These are phyloP conservation scores for Arabidopsis arenosa DNA, from an alignment of 345 rosid genomes.

Conservation along the genomic window DNA sequence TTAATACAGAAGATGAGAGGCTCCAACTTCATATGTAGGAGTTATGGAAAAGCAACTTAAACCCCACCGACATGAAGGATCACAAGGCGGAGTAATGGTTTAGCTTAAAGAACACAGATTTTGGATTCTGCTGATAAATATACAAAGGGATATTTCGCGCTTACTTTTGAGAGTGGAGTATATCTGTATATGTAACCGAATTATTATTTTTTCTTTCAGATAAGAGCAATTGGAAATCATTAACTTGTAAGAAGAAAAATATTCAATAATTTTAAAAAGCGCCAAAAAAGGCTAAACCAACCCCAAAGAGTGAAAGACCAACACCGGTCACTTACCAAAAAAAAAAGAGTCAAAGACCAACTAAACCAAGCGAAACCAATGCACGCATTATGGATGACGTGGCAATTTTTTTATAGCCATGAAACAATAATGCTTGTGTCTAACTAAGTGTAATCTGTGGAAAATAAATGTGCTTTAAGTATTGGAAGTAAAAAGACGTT, in stretches of 20 bases:
- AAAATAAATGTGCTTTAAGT: not conserved
- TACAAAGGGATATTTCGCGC: not conserved
- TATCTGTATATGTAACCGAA: not conserved
- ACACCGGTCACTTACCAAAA: no score
- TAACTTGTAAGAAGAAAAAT: not conserved
- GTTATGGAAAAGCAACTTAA: slow-evolving; percentile 29
- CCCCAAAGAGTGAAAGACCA: not conserved
- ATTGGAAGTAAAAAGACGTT: not conserved
- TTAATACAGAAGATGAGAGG: slow-evolving; percentile 40
- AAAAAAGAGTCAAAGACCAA: no score
- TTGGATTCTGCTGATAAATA: slow-evolving; percentile 24
- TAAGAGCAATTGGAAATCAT: not conserved
- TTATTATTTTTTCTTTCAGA: no score
- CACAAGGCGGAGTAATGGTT: slow-evolving; percentile 26
- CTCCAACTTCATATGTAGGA: slow-evolving; percentile 37
- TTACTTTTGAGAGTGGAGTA: not conserved
- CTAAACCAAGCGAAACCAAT: no score
- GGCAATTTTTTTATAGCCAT: not conserved
- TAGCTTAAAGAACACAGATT: not conserved
- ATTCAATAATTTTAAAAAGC: no score
- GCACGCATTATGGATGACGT: no score
- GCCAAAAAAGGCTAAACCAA: no score
- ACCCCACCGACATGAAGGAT: slow-evolving; percentile 18
- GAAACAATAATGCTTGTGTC: not conserved
- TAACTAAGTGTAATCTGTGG: not conserved